Conservation (phyloP, 108 stramenopile species). For the Nannochloropsis gaditana region DNA sequence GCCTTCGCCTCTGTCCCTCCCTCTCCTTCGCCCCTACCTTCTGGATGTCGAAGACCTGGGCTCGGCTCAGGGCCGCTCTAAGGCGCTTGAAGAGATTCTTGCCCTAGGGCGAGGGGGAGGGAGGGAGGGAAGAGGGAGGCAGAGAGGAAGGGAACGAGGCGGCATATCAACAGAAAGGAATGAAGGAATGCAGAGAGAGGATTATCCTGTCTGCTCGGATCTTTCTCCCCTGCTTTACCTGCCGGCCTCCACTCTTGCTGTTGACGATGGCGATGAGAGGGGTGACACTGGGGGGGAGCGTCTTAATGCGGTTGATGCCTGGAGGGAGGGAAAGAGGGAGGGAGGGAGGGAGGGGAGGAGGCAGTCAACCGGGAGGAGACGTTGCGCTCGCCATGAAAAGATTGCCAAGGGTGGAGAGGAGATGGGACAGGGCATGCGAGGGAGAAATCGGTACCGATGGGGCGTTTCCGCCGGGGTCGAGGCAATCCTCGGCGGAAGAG, state of each 20-base stretch:
- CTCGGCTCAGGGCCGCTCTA: neutral
- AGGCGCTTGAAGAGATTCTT: neutral
- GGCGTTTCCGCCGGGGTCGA: neutral
- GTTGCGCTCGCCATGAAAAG: too few relatives aligned
- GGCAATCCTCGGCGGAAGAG: neutral
- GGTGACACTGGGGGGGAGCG: neutral
- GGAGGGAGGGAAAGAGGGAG: neutral
- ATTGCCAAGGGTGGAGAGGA: too few relatives aligned
- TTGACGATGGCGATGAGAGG: neutral
- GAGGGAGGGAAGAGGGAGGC: neutral
- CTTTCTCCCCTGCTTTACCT: neutral
- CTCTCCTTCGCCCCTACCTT: neutral
- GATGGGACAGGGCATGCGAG: neutral
- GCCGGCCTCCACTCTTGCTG: neutral
- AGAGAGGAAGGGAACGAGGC: neutral
- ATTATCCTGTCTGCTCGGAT: too few relatives aligned
- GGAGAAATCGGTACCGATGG: neutral
- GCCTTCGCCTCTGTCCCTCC: neutral
- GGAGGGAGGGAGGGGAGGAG: neutral
- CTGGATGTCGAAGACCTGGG: conserved; percentile 4
- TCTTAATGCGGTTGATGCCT: neutral
- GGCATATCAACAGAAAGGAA: neutral
- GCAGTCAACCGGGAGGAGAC: neutral
- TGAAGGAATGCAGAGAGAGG: too few relatives aligned
- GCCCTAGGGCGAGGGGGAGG: neutral